Base-by-base conservation (phyloP, 2,329 filamentous ascomycete species). In the Aspergillus proliferans region DNA sequence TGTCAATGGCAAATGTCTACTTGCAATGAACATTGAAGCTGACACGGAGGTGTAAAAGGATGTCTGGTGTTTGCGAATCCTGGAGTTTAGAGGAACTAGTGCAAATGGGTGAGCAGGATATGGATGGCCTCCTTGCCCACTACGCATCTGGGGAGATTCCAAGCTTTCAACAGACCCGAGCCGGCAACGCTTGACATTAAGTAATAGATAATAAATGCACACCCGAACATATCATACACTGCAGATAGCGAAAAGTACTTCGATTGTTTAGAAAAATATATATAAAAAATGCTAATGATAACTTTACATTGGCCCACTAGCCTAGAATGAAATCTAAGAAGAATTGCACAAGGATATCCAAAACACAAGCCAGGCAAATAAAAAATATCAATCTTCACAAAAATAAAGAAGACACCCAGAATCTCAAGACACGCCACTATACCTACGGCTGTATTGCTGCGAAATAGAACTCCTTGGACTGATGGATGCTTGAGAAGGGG, bases 31-130 rank as follows among this genome's bases (percentile, higher is more conserved):
- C 26, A 30, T 19, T 6, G 24, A 26, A 26, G 22, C 24, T 40
- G 34, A 36, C n/a, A 36, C n/a, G 15, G 6, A 18, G 34, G 8
- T n/a, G 15, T 5, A 36, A 10, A 38, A 89, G 87, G 90, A 97
- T 97, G 87, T 89, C 84, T 43, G 85, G 82, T 55, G 88, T 97
- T 33, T 96, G 91, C 72, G 89, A 96, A 59, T 78, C 83, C 33
- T 96, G 92, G 77, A 84, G 79, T 47, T 82, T 94, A 66, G 85
- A 94, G 52, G 87, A 96, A 53, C 80, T 97, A 58, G 91, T 88
- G 57, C 80, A 81, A 30, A 83, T 97, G 78, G 82, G 81, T 18
- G 87, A 93, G 45, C 80, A 85, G 59, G 91, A 91, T 60, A 95
- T 97, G 87, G 83, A 87, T 48, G 80, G 78, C 47, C 74, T 97